Evolutionary conservation across 208 protist species (phyloP).

Genomic region (Baffinella frigidus): DNA sequence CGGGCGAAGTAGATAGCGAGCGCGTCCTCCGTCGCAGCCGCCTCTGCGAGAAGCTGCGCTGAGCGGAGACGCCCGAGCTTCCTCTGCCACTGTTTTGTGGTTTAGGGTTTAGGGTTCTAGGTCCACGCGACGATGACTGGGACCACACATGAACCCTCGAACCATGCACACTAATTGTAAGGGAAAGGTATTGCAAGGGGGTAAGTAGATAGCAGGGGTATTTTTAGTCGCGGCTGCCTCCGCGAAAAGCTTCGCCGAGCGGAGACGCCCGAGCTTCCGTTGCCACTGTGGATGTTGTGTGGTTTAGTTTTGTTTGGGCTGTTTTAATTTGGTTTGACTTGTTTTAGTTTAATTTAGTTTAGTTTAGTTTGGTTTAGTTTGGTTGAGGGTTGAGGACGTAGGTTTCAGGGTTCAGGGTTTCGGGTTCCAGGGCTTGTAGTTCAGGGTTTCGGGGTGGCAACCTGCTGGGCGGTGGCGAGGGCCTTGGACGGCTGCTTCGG

Average conservation of each 20-base stretch:
- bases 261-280: neutral
- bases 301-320: no score
- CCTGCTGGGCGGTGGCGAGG: neutral
- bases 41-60: neutral
- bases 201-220: neutral
- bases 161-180: neutral
- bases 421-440: neutral
- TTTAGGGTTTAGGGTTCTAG: neutral
- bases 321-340: no score
- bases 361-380: no score
- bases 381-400: no score
- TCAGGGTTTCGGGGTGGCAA: neutral
- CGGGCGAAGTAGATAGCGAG: conserved; percentile 37
- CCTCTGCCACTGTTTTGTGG: conserved; percentile 1
- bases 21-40: conserved; percentile 10
- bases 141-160: neutral
- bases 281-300: conserved; percentile 18
- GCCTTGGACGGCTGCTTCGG: neutral
- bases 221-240: neutral
- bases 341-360: no score
- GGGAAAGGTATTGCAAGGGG: neutral
- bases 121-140: neutral
- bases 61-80: neutral
- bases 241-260: neutral
- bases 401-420: neutral